Percentiles rank a stretch among this genome's conserved stretches.
Conservation (phyloP, 2,329 filamentous ascomycete genomes). For the Pseudogymnoascus sp. region DNA sequence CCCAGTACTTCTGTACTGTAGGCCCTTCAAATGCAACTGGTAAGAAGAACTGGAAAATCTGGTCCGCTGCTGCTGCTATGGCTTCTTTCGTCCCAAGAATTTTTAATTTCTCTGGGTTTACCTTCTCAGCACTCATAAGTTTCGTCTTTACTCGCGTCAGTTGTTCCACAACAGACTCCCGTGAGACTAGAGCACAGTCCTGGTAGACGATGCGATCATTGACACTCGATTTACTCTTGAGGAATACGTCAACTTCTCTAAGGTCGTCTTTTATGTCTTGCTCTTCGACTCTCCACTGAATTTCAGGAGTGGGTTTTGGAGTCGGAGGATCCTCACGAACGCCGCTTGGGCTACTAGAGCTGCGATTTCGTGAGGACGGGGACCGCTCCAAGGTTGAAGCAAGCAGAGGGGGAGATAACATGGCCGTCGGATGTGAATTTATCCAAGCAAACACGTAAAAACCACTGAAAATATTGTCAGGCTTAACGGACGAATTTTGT, state of each 20-base stretch:
- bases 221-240: slow-evolving; percentile 14
- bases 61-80: slow-evolving; percentile 35
- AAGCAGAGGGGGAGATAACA: not conserved
- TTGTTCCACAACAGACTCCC: slow-evolving; percentile 12
- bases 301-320: slow-evolving; percentile 7
- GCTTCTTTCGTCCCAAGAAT: slow-evolving; percentile 28
- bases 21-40: slow-evolving; percentile 31
- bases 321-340: not conserved
- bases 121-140: slow-evolving; percentile 9
- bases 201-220: slow-evolving; percentile 17
- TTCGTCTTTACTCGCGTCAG: slow-evolving; percentile 8
- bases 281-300: slow-evolving; percentile 6
- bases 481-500: not conserved
- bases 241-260: slow-evolving; percentile 18
- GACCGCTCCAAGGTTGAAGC: not conserved
- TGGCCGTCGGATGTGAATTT: slow-evolving; percentile 11
- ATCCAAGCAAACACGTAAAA: slow-evolving; percentile 24
- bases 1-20: slow-evolving; percentile 38
- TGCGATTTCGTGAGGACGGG: not conserved
- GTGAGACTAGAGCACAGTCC: slow-evolving; percentile 7
- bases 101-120: slow-evolving; percentile 15
- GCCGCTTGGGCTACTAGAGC: not conserved
- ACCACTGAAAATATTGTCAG: slow-evolving; percentile 13
- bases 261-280: slow-evolving; percentile 13
- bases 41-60: slow-evolving; percentile 37